These are phyloP conservation scores for Serendipita indica DNA, from an alignment of 768 basidiomycete species.

Conservation along the genomic window DNA sequence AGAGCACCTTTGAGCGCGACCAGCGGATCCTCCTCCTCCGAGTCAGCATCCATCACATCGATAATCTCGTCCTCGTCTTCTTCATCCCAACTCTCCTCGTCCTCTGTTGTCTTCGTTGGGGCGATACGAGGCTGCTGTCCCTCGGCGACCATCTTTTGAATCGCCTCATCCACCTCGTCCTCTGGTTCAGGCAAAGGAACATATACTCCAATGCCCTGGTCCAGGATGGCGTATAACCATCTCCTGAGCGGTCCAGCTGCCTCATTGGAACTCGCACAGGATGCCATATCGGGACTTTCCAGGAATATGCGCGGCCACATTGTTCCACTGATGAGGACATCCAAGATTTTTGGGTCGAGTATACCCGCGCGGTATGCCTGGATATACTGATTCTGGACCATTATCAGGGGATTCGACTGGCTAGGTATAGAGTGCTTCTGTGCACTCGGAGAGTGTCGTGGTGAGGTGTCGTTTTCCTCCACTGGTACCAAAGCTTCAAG, in stretches of 20 bases:
- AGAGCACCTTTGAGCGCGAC: constrained; percentile 43
- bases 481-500: constrained; percentile 8
- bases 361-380: constrained; percentile 46
- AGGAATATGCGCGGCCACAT: constrained; percentile 63
- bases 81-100: constrained; percentile 32
- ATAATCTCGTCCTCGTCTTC: constrained; percentile 19
- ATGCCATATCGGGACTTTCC: constrained; percentile 62
- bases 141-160: no score
- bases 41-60: constrained; percentile 21
- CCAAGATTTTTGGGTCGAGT: constrained; percentile 42
- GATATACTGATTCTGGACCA: constrained; percentile 28
- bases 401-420: constrained; percentile 9
- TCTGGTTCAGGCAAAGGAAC: constrained; percentile 19
- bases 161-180: neutral
- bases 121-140: constrained; percentile 12
- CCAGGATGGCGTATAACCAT: constrained; percentile 55
- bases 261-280: constrained; percentile 46
- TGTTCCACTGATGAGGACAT: constrained; percentile 45
- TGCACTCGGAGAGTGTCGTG: constrained; percentile 21
- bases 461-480: constrained; percentile 14
- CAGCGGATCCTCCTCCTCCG: constrained; percentile 29
- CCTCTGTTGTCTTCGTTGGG: constrained; percentile 20
- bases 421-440: constrained; percentile 21
- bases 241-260: constrained; percentile 35
- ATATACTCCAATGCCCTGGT: constrained; percentile 42